Evolutionary conservation across 1,139 yeast genomes (phyloP), one percentile per base, ranked within the genome.

Genomic region (Scheffersomyces illinoinensis): DNA sequence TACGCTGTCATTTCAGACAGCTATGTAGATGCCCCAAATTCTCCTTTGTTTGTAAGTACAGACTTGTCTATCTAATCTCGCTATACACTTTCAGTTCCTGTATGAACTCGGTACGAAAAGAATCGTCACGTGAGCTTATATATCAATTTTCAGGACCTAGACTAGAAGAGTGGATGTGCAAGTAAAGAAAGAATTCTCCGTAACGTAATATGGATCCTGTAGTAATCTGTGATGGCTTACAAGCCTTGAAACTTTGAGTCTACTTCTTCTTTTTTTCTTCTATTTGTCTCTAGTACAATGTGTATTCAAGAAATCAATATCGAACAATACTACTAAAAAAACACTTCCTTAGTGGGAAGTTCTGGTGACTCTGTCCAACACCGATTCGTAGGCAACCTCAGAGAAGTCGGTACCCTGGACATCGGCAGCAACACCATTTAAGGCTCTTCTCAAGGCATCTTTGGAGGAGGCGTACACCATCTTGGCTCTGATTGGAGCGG

Each of bases 391-490:
- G 64, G 97, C 90, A 67, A 95, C 98, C 83, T 95, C 99, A 63
- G 96, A 89, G 78, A 89, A 93, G 77, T 96, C 99, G 60, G 99
- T 95, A 73, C 98, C 99, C 84, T 96, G 99, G 71, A 95, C 84
- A 73, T 95, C 99, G 68, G 97, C 78, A 59, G 97, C 83, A 68
- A 96, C 87, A 77, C 99, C 99, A 76, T 91, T 93, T 73, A 95
- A 85, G 54, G 99, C 95, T 81, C 97, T 92, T 85, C 98, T 95
- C 74, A 95, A 86, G 57, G 98, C 97, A 71, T 95, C 99, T 82
- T 93, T 93, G 63, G 98, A 93, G 12, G 98, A 88, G 56, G 99
- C 98, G 82, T 93, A 93, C 62, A 93, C 91, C 99, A 95, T 96
- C 89, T 95, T 95, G 70, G 96, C 77, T 81, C 93, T 90, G 71